Base-by-base conservation (phyloP, 2,329 filamentous ascomycete species). In the Grosmannia serpens region DNA sequence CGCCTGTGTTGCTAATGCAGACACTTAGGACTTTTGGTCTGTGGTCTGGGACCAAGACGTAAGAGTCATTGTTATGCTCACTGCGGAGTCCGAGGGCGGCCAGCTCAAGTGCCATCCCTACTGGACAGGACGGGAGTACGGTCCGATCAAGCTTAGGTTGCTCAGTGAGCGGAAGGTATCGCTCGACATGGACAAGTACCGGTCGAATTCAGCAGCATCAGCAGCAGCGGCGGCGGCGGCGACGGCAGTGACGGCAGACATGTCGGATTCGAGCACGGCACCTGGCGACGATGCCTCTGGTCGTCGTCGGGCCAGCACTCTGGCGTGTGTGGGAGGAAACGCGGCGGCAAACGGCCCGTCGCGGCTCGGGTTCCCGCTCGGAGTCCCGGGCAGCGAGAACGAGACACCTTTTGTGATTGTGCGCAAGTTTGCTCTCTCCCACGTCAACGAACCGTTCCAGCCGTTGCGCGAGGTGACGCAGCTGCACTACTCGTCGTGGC, bases 11-110 rank as follows among this genome's bases (percentile, higher is more conserved):
- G 27, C 58, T 56, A 59, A 57, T 44, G 6, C 1, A 20, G 20
- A 27, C 1, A 15, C 31, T 2, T 41, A 94, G 89, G 94, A 99
- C 70, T 99, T 99, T 69, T 99, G 94, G 94, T 92, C 90, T 61
- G 87, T 96, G 13, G 80, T 97, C 33, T 99, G 94, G 94, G 91
- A 97, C 69, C 89, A 97, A 71, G 91, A 97, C 68, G 86, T 95
- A 4, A 87, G 92, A 56, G 89, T 97, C 29, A 87, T 99, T 62
- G 91, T 97, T 63, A 97, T 96, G 87, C 79, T 99, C 64, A 99
- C 94, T 7, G 92, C 94, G 2, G 92, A 97, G 71, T 82, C 88
- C 29, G 94, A 99, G 74, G 90, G 91, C 27, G 91, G 92, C 0
- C 91, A 96, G 68, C 77, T 95, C 51, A 99, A 97, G 71, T 96